Conservation (phyloP, 495 filamentous ascomycete species). For the Bombardia bombarda region DNA sequence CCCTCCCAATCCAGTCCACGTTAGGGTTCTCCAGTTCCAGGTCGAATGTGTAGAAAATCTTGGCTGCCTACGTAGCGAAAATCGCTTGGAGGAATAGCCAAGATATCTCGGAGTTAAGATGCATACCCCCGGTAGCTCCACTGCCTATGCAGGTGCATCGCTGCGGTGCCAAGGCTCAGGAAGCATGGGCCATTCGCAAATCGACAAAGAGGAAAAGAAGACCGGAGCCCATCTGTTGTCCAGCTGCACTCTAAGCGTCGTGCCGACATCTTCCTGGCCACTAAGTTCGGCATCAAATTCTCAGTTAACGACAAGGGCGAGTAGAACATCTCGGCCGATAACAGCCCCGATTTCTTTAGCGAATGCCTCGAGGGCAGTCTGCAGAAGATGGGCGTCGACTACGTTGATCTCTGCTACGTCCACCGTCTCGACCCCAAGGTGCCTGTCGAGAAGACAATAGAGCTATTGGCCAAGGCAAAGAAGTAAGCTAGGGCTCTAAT, state of each 20-base stretch:
- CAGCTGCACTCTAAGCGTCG: conserved; percentile 36
- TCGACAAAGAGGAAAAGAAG: too few species aligned
- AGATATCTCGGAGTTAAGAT: background rate
- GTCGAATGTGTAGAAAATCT: background rate
- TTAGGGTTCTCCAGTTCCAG: background rate
- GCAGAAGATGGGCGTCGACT: conserved; percentile 38
- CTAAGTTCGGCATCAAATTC: conserved; percentile 38
- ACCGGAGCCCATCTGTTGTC: too few species aligned
- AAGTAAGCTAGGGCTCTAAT: too few species aligned
- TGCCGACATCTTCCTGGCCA: conserved; percentile 48
- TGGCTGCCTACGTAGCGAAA: background rate
- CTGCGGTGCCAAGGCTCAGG: background rate
- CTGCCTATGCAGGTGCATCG: background rate
- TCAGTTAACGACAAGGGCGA: background rate
- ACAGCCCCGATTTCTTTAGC: conserved; percentile 45
- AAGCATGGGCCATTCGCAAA: too few species aligned
- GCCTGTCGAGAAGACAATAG: conserved; percentile 58
- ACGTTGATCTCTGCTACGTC: conserved; percentile 54
- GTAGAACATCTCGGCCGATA: conserved; percentile 22
- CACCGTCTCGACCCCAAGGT: conserved; percentile 46
- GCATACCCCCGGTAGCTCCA: background rate
- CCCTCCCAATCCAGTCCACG: background rate
- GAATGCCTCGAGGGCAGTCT: conserved; percentile 43
- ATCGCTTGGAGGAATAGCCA: background rate
- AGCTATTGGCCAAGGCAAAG: conserved; percentile 38